These are phyloP conservation scores for Aphanomyces stellatus DNA, from an alignment of 352 stramenopile genomes.

Conservation along the genomic window DNA sequence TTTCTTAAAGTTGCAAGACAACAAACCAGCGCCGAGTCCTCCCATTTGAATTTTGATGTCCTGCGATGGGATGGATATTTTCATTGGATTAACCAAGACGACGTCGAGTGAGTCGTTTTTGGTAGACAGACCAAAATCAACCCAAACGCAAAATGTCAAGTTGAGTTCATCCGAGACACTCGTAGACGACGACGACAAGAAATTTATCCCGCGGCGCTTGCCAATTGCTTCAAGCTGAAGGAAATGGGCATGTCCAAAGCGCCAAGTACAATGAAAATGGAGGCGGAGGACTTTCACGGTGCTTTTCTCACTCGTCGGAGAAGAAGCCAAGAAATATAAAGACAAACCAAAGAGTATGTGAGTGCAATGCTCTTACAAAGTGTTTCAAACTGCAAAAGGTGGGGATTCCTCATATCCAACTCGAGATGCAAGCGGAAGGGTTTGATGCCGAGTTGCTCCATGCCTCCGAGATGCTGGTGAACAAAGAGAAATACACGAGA, in stretches of 20 bases:
- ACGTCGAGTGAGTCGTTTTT: too few relatives aligned
- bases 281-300: slow-evolving; percentile 85
- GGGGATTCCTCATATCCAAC: slow-evolving; percentile 78
- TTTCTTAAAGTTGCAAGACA: too few relatives aligned
- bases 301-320: slow-evolving; percentile 43
- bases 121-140: slow-evolving; percentile 92
- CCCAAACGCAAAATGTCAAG: slow-evolving; percentile 84
- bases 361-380: slow-evolving; percentile 22
- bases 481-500: too few relatives aligned
- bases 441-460: slow-evolving; percentile 19
- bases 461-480: too few relatives aligned
- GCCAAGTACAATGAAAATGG: slow-evolving; percentile 94
- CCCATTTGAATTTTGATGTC: too few relatives aligned
- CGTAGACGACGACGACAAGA: slow-evolving; percentile 43
- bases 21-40: too few relatives aligned
- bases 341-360: not conserved
- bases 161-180: too few relatives aligned
- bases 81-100: too few relatives aligned
- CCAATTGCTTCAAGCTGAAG: slow-evolving; percentile 95
- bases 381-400: slow-evolving; percentile 26
- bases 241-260: slow-evolving; percentile 92
- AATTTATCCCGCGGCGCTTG: slow-evolving; percentile 23
- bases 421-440: slow-evolving; percentile 72
- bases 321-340: slow-evolving; percentile 33
- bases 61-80: too few relatives aligned